Conservation (phyloP, 1,139 yeast species). For the Suhomyces coccinellae region DNA sequence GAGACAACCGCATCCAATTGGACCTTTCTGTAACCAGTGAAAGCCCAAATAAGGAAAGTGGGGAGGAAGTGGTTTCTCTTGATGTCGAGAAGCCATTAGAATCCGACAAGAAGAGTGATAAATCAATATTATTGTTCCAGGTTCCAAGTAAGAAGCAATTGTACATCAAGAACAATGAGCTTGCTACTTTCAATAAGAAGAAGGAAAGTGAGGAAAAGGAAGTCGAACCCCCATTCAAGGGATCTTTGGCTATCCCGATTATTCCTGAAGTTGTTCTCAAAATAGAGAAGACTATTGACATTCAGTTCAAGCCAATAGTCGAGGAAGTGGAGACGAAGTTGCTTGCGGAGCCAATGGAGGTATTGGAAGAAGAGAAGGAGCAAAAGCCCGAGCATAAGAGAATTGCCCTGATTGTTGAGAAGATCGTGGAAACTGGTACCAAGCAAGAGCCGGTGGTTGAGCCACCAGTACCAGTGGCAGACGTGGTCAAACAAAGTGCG, state of each 20-base stretch:
- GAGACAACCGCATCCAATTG: conserved; percentile 33
- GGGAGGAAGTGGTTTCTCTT: conserved; percentile 1
- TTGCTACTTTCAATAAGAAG: conserved; percentile 10
- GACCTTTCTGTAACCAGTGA: conserved; percentile 23
- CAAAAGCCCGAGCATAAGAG: neutral
- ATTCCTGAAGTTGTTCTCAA: conserved; percentile 27
- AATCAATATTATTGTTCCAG: conserved; percentile 21
- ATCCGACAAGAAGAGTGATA: conserved; percentile 8
- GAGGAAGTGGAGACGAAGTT: conserved; percentile 12
- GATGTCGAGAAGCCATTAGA: conserved; percentile 12
- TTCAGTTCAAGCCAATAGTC: conserved; percentile 19
- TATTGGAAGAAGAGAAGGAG: neutral
- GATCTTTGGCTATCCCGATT: conserved; percentile 17
- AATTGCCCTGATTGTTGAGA: neutral
- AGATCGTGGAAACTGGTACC: neutral
- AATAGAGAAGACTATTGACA: conserved; percentile 27
- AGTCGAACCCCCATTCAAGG: neutral
- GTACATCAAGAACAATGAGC: conserved; percentile 16
- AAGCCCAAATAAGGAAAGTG: conserved; percentile 3
- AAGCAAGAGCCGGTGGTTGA: conserved; percentile 10
- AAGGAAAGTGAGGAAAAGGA: neutral
- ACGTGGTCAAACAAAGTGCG: conserved; percentile 13
- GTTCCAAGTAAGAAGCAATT: conserved; percentile 28
- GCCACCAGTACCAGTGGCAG: conserved; percentile 10
- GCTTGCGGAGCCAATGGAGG: neutral